Conservation (phyloP, 345 rosid genomes). For the Rhodomyrtus tomentosa region DNA sequence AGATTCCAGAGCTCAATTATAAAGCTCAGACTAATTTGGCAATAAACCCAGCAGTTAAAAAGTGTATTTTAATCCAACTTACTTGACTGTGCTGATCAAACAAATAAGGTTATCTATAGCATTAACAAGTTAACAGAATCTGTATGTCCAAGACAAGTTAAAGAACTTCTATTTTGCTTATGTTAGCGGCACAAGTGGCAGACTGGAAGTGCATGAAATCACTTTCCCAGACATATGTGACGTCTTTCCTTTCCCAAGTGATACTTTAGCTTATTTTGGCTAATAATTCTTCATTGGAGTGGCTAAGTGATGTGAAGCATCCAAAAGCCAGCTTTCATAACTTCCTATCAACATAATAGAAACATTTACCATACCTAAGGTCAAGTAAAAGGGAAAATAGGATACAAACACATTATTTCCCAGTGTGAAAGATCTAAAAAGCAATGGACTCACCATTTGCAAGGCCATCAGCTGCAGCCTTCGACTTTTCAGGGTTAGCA, state of each 20-base stretch:
- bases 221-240: neutral
- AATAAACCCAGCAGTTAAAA: neutral
- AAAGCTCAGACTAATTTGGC: neutral
- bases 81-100: neutral
- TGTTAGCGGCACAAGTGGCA: neutral
- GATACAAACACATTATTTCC: neutral
- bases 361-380: neutral
- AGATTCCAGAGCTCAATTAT: neutral
- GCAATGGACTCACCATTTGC: constrained; percentile 24
- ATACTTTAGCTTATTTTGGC: neutral
- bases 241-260: neutral
- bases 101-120: neutral
- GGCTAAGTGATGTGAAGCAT: neutral
- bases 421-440: neutral
- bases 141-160: neutral
- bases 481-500: constrained; percentile 57
- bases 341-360: neutral
- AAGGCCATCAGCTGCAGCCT: constrained; percentile 89
- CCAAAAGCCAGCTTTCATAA: neutral
- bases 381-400: neutral
- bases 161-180: neutral
- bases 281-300: neutral
- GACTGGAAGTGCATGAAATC: neutral
- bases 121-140: neutral
- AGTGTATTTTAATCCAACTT: neutral